Conservation (phyloP, 768 basidiomycete species). For the Panaeolus papilionaceus region DNA sequence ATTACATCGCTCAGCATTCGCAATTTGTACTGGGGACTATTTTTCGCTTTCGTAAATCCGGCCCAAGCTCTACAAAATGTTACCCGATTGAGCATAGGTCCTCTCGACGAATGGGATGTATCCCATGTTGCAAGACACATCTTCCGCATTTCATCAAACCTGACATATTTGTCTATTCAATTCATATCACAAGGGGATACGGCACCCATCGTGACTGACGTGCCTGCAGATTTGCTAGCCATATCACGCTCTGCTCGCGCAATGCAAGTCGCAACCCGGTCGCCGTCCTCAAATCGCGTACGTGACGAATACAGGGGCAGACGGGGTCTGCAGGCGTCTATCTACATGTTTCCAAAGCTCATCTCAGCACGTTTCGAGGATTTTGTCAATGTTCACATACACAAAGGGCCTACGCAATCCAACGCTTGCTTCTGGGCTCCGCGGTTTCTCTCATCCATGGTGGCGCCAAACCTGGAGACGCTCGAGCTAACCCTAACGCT, state of each 20-base stretch:
- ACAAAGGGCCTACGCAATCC: not conserved
- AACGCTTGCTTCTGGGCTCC: conserved; percentile 21
- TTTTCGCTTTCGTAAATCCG: not conserved
- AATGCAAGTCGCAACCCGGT: not conserved
- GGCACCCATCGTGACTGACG: not conserved
- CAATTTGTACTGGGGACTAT: not conserved
- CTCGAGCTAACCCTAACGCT: conserved; percentile 18
- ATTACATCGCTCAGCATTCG: not conserved
- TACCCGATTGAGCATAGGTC: not conserved
- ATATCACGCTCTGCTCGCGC: not conserved
- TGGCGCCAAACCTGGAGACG: not conserved
- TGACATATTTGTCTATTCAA: not conserved
- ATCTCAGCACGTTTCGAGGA: not conserved
- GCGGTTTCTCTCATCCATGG: conserved; percentile 19
- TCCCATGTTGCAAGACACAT: not conserved
- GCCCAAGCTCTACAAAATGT: not conserved
- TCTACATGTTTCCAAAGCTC: not conserved
- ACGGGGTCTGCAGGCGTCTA: not conserved
- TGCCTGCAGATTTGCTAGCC: not conserved
- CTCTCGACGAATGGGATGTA: not conserved
- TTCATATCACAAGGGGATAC: not conserved
- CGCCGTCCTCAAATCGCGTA: not conserved
- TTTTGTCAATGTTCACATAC: not conserved
- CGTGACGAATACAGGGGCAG: not conserved
- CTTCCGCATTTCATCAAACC: not conserved